Base-by-base conservation (phyloP, 495 filamentous ascomycete species). In the Aspergillus hancockii region DNA sequence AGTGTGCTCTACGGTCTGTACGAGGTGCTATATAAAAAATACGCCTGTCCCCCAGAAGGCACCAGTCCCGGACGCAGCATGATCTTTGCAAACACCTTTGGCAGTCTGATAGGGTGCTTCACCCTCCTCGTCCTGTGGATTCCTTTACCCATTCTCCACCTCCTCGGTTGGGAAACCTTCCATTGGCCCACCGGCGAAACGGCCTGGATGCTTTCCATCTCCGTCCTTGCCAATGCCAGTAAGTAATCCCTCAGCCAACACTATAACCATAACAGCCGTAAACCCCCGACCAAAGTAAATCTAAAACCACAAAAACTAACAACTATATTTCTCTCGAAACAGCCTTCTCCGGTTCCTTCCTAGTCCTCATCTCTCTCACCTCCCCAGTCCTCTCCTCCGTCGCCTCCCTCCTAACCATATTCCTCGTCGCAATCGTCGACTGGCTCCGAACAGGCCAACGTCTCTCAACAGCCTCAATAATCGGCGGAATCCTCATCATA, bases 1-100 rank as follows among this genome's bases (percentile, higher is more conserved):
- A 93, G 90, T 58, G 88, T 98, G 21, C 80, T 98, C 16, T 98
- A 98, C 71, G 94, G 94, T 0, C 85, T 98, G 36, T 98, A 98
- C 72, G 94, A 98, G 74, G 94, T 98, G 25, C 70, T 98, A 46
- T 98, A 98, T 74, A 98, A 98, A 77, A 85, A 85, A 43, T 82
- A 86, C 46, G 93, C 92, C 5, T 98, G 94, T 69, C 94, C 94
- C 28, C 94, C 94, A 0, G 93, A 97, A 55, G 92, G 92, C 25
- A 88, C 84, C 12, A 89, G 85, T 54, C 82, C 93, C 0, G 87
- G 83, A 8, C 83, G 92, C 4, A 91, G 90, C 54, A 91, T 95
- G 77, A 87, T 96, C 63, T 98, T 98, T 64, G 92, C 94, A 55
- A 97, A 93, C 65, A 87, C 89, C 0, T 92, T 97, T 62, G 94